phyloP scores from a whole-genome alignment of 139 green algal genomes.

The Haematococcus lacustris region DNA sequence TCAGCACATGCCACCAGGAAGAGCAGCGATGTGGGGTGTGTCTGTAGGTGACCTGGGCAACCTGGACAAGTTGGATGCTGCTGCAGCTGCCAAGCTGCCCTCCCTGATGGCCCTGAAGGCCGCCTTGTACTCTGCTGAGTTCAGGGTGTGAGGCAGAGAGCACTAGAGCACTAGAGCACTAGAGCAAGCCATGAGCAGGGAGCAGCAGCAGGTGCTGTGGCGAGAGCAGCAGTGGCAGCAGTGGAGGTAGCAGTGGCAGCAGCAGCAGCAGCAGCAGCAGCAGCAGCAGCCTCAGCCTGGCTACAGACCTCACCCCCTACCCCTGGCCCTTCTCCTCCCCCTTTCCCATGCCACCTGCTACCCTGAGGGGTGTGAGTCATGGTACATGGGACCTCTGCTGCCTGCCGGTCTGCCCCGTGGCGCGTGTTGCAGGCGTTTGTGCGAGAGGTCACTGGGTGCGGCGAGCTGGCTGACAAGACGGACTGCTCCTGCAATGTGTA shows the following conservation, averaged over 20 bases:
- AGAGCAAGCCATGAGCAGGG: not conserved
- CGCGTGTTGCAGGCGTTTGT: slow-evolving; percentile 9
- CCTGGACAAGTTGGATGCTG: slow-evolving; percentile 55
- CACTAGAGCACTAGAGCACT: not conserved
- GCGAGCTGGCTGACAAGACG: slow-evolving; percentile 59
- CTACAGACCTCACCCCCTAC: not conserved
- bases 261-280: not conserved
- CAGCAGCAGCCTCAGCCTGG: not conserved
- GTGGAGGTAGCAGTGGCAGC: not conserved
- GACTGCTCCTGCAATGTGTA: slow-evolving; percentile 88
- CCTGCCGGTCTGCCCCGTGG: not conserved
- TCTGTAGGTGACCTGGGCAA: slow-evolving; percentile 71
- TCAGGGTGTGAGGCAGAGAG: slow-evolving; percentile 20
- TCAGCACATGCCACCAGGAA: not conserved
- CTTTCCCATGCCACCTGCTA: not conserved
- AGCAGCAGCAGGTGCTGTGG: not conserved
- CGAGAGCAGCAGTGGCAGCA: not conserved
- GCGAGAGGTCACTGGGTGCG: slow-evolving; percentile 50
- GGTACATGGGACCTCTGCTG: not conserved
- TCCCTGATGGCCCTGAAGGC: slow-evolving; percentile 58
- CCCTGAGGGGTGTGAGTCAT: not conserved
- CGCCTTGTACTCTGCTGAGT: slow-evolving; percentile 65
- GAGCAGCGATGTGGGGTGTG: not conserved
- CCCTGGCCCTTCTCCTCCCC: not conserved
- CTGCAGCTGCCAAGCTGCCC: slow-evolving; percentile 51